Conservation (phyloP, 78 protist species). For the Chrysochromulina tobinii region DNA sequence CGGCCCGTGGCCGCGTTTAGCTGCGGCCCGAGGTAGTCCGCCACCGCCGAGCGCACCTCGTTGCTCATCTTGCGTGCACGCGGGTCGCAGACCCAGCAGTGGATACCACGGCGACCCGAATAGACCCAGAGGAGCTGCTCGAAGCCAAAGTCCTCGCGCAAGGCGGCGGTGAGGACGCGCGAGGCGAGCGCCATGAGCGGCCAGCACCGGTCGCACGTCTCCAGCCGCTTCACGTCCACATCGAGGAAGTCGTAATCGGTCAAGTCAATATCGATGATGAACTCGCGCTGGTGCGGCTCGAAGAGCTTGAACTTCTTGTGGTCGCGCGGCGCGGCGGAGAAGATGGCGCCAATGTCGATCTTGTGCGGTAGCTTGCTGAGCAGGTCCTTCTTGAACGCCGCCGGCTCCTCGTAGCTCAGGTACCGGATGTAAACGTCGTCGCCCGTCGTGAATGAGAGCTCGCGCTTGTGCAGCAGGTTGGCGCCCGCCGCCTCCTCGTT, state of each 20-base stretch:
- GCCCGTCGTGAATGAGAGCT: slow-evolving; percentile 47
- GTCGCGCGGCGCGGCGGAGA: background rate
- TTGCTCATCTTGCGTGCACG: slow-evolving; percentile 70
- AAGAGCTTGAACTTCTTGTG: slow-evolving; percentile 3
- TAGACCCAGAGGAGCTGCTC: slow-evolving; percentile 91
- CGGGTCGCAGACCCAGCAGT: slow-evolving; percentile 97
- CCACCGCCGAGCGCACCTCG: slow-evolving; percentile 49
- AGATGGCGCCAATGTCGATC: slow-evolving; percentile 51
- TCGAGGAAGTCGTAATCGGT: slow-evolving; percentile 95
- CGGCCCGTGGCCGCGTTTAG: background rate
- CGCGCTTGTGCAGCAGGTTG: slow-evolving; percentile 13
- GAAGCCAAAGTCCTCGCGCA: slow-evolving; percentile 45
- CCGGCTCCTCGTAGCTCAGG: slow-evolving; percentile 12
- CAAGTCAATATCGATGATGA: slow-evolving; percentile 93
- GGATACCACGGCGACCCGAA: slow-evolving; percentile 98
- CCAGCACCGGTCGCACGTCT: slow-evolving; percentile 91
- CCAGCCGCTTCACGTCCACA: slow-evolving; percentile 9
- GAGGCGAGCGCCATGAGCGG: slow-evolving; percentile 74
- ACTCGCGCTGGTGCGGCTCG: slow-evolving; percentile 25
- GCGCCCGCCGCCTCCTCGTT: background rate
- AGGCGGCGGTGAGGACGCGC: background rate
- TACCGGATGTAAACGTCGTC: slow-evolving; percentile 46
- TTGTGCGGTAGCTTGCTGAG: slow-evolving; percentile 21
- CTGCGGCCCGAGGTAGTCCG: background rate
- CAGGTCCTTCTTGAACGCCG: slow-evolving; percentile 11